These are phyloP conservation scores for Scheffersomyces amazonensis DNA, from an alignment of 805 yeast species.

Conservation along the genomic window DNA sequence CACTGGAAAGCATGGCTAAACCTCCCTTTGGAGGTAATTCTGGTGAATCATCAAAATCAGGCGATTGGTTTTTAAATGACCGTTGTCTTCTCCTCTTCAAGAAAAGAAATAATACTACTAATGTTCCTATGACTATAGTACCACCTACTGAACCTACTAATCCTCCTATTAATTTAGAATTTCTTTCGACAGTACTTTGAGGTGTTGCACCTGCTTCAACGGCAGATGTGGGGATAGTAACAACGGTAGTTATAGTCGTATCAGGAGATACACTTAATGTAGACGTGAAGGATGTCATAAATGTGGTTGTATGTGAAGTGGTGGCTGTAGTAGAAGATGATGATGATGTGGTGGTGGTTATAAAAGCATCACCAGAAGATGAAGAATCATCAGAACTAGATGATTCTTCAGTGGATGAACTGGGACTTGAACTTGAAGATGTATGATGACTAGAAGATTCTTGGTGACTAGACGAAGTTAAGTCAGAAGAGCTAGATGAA, in stretches of 20 bases:
- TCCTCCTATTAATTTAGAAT: conserved; percentile 41
- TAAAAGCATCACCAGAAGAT: conserved; percentile 4
- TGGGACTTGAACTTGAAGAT: conserved; percentile 4
- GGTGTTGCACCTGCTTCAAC: conserved; percentile 9
- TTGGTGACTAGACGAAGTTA: conserved; percentile 6
- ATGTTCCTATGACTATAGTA: conserved; percentile 34
- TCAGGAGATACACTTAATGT: conserved; percentile 14
- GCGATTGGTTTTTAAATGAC: conserved; percentile 37
- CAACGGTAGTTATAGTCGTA: conserved; percentile 39
- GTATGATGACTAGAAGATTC: conserved; percentile 8
- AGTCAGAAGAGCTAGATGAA: conserved; percentile 6
- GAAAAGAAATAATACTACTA: conserved; percentile 34
- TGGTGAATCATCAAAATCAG: conserved; percentile 38
- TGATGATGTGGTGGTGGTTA: conserved; percentile 6
- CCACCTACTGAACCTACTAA: conserved; percentile 48
- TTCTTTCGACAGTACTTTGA: conserved; percentile 15
- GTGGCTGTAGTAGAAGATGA: conserved; percentile 1
- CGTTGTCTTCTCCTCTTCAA: conserved; percentile 27
- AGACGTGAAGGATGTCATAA: conserved; percentile 12
- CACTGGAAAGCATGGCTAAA: not conserved
- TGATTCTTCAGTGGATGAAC: not conserved
- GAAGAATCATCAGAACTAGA: conserved; percentile 5
- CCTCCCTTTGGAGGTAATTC: conserved; percentile 9
- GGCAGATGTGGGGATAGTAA: conserved; percentile 36
- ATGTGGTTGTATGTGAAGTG: conserved; percentile 8